Percentiles rank a stretch among this genome's conserved stretches.
These are phyloP conservation scores for Suillus americanus DNA, from an alignment of 768 basidiomycete genomes.

Conservation along the genomic window DNA sequence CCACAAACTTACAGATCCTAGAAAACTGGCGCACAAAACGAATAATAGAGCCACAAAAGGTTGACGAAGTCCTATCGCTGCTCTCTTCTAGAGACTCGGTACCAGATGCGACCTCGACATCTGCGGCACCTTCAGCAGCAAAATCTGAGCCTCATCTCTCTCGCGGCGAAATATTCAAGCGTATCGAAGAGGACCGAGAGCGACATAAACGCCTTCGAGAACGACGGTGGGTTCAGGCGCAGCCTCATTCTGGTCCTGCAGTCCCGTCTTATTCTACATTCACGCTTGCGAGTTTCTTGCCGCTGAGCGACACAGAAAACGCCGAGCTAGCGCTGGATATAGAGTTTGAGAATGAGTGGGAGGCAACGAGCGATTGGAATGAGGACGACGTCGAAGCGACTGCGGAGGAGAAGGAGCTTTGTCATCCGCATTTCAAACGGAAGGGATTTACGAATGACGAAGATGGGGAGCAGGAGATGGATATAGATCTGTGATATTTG, in stretches of 20 bases:
- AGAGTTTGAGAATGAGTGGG: constrained; percentile 90
- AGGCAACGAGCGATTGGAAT: constrained; percentile 88
- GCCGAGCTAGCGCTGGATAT: constrained; percentile 66
- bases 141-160: constrained; percentile 40
- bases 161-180: constrained; percentile 72
- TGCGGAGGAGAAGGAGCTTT: constrained; percentile 66
- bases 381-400: constrained; percentile 83
- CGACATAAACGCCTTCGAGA: constrained; percentile 90
- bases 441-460: constrained; percentile 27
- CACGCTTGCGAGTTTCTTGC: constrained; percentile 24
- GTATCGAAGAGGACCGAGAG: constrained; percentile 91
- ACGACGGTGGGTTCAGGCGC: constrained; percentile 87
- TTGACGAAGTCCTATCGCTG: constrained; percentile 65
- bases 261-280: constrained; percentile 14
- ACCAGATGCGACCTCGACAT: constrained; percentile 14
- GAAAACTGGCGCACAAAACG: constrained; percentile 89
- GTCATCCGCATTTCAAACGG: constrained; percentile 48
- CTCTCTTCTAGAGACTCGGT: constrained; percentile 49
- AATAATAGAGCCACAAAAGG: constrained; percentile 72
- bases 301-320: constrained; percentile 43
- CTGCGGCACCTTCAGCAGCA: constrained; percentile 21
- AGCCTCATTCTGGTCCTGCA: constrained; percentile 40
- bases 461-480: constrained; percentile 41
- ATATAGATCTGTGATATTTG: constrained; percentile 24
- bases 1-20: constrained; percentile 58